These are phyloP conservation scores for Phoenix dactylifera DNA, from an alignment of 176 grass and related monocot species.

Conservation along the genomic window DNA sequence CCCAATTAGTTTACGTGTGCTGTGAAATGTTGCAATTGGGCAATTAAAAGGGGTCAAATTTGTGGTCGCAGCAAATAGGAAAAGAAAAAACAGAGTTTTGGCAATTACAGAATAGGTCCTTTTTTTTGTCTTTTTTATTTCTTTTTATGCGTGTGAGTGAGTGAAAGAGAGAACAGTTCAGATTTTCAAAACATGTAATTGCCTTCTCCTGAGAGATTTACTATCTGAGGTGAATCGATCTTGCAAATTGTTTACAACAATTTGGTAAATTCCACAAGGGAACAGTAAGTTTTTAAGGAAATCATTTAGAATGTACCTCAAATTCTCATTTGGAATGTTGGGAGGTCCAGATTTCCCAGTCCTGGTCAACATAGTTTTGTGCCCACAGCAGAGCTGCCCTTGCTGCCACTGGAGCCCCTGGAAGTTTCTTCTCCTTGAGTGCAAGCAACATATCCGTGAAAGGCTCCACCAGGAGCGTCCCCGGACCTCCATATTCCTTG, in stretches of 20 bases:
- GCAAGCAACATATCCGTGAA: conserved; percentile 80
- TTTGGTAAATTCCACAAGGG: background rate
- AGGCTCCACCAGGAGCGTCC: conserved; percentile 67
- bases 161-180: too few species aligned
- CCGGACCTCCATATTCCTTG: conserved; percentile 61
- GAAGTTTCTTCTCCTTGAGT: conserved; percentile 54
- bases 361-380: conserved; percentile 71
- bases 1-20: too few species aligned
- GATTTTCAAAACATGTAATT: too few species aligned
- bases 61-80: too few species aligned
- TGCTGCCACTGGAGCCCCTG: conserved; percentile 55
- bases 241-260: too few species aligned
- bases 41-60: background rate
- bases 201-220: too few species aligned
- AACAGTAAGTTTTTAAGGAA: background rate
- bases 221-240: too few species aligned
- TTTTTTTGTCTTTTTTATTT: too few species aligned
- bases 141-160: too few species aligned
- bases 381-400: conserved; percentile 68
- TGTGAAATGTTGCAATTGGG: too few species aligned
- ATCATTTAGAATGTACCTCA: background rate
- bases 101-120: too few species aligned
- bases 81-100: too few species aligned
- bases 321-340: background rate
- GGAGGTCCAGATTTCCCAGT: conserved; percentile 67